A percentile compares a stretch with the other conserved stretches of the same genome.
These are phyloP conservation scores for Atkinsonella hypoxylon DNA, from an alignment of 2,329 filamentous ascomycete genomes.

Conservation along the genomic window DNA sequence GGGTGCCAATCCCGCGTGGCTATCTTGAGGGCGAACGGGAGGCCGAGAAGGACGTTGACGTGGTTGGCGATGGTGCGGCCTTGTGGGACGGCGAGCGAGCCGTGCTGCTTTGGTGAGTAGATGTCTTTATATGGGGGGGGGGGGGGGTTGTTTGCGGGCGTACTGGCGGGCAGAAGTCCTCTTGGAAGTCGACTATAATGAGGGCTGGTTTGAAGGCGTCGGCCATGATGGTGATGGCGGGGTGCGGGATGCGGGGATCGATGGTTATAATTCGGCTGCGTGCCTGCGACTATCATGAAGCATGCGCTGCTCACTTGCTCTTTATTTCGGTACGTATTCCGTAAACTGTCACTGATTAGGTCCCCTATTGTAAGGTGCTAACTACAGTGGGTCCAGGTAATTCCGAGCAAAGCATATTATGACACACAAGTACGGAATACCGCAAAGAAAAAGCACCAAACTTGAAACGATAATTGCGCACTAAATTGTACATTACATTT, in stretches of 20 bases:
- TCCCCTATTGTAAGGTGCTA: too few species aligned
- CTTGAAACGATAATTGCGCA: too few species aligned
- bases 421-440: too few species aligned
- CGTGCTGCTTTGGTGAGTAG: slow-evolving; percentile 42
- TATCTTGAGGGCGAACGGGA: slow-evolving; percentile 62
- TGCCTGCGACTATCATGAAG: too few species aligned
- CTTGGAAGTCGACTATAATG: slow-evolving; percentile 78
- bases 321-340: too few species aligned
- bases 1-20: slow-evolving; percentile 95
- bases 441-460: too few species aligned
- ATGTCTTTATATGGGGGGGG: not conserved
- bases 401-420: too few species aligned
- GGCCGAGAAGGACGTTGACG: slow-evolving; percentile 63
- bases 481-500: too few species aligned
- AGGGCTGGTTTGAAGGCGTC: slow-evolving; percentile 35
- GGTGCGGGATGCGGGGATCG: not conserved
- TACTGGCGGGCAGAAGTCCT: slow-evolving; percentile 89
- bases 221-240: not conserved
- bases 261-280: too few species aligned
- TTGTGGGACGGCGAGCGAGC: slow-evolving; percentile 67
- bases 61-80: slow-evolving; percentile 58
- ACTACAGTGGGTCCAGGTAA: too few species aligned
- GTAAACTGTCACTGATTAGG: too few species aligned
- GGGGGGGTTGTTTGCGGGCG: not conserved
- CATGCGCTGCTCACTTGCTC: too few species aligned